Conservation (phyloP, 345 rosid species). For the Clarkia xantiana region DNA sequence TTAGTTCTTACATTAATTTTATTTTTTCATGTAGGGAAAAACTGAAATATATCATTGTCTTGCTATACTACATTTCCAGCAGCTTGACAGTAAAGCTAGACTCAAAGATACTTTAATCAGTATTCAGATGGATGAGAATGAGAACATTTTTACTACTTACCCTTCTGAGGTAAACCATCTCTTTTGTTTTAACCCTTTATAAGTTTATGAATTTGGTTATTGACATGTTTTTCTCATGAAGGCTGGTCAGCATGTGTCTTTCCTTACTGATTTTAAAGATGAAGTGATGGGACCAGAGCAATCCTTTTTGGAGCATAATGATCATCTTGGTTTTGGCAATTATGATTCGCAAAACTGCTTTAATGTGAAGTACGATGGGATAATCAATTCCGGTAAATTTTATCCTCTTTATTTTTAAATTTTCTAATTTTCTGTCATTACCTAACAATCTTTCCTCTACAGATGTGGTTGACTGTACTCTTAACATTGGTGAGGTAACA, state of each 20-base stretch:
- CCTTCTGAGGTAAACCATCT: slow-evolving; percentile 8
- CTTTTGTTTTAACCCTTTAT: neutral
- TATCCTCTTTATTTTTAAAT: neutral
- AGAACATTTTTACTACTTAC: slow-evolving; percentile 9
- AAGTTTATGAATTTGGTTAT: neutral
- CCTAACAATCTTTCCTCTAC: neutral
- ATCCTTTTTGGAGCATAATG: slow-evolving; percentile 12
- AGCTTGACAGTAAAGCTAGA: neutral
- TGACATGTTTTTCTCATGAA: slow-evolving; percentile 5
- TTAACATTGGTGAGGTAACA: slow-evolving; percentile 8
- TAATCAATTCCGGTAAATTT: slow-evolving; percentile 6
- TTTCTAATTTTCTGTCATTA: neutral
- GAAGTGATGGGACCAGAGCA: slow-evolving; percentile 14
- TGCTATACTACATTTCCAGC: neutral
- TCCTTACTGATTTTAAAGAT: slow-evolving; percentile 15
- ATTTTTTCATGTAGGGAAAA: no score
- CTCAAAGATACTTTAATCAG: slow-evolving; percentile 7
- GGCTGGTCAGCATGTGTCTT: slow-evolving; percentile 14
- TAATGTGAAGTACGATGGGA: slow-evolving; percentile 11
- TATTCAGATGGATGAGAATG: slow-evolving; percentile 12
- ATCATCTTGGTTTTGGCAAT: slow-evolving; percentile 13
- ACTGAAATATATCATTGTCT: neutral
- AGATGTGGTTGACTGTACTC: slow-evolving; percentile 13
- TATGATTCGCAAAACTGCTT: slow-evolving; percentile 12
- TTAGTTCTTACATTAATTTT: no score